Evolutionary conservation across 1,284 basidiomycete genomes (phyloP).

Genomic region (Sphagnurus paluster): DNA sequence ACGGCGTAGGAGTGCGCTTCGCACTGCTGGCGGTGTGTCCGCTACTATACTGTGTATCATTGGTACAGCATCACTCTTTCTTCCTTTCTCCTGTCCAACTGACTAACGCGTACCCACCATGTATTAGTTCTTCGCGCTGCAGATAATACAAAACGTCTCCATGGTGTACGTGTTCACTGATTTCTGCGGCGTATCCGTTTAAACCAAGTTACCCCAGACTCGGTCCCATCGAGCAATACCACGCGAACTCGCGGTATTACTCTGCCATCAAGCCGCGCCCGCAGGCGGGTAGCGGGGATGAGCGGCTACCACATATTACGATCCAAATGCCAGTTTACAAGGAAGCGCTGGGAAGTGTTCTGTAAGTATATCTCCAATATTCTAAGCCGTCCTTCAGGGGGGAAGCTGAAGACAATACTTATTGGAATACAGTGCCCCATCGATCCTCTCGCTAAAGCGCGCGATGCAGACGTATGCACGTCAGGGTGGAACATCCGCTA

Average conservation of each 20-base stretch:
- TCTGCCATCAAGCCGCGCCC: slow-evolving; percentile 63
- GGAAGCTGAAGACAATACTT: slow-evolving; percentile 1
- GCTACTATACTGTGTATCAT: slow-evolving; percentile 68
- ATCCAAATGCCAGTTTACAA: slow-evolving; percentile 87
- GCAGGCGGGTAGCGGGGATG: slow-evolving; percentile 60
- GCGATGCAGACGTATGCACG: slow-evolving; percentile 88
- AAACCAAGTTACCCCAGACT: too few species aligned
- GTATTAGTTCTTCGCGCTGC: slow-evolving; percentile 62
- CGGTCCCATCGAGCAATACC: slow-evolving; percentile 75
- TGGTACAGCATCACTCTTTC: slow-evolving; percentile 41
- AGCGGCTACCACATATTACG: slow-evolving; percentile 74
- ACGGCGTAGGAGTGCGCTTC: slow-evolving; percentile 63
- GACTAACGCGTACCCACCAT: not conserved
- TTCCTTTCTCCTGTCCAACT: not conserved
- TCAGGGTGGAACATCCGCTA: slow-evolving; percentile 74
- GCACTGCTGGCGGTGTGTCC: slow-evolving; percentile 62
- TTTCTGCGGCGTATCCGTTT: too few species aligned
- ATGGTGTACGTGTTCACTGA: slow-evolving; percentile 56
- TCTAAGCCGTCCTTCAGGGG: too few species aligned
- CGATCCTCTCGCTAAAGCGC: slow-evolving; percentile 80
- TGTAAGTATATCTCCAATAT: slow-evolving; percentile 43
- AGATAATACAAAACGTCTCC: slow-evolving; percentile 67
- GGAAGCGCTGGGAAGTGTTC: slow-evolving; percentile 64
- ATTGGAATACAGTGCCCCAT: slow-evolving; percentile 52
- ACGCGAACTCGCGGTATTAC: slow-evolving; percentile 75